Evolutionary conservation across 805 yeast genomes (phyloP).

Genomic region (Lachancea meyersii): DNA sequence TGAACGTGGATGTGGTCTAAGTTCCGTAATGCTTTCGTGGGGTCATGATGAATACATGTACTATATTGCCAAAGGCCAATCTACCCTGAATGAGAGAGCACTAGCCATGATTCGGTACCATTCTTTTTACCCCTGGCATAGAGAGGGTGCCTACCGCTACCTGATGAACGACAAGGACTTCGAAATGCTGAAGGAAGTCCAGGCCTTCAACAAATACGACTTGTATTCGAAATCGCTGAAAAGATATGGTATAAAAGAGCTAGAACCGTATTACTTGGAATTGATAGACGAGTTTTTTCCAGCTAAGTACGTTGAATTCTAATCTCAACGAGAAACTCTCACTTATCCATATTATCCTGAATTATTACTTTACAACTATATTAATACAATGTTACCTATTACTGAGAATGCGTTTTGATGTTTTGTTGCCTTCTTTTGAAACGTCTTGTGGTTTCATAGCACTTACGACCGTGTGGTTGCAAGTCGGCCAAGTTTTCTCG

Average conservation of each 20-base stretch:
- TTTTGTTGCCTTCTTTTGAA: not conserved
- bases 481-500: not conserved
- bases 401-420: not conserved
- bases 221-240: constrained; percentile 55
- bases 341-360: not conserved
- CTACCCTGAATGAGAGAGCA: constrained; percentile 58
- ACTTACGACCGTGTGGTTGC: not conserved
- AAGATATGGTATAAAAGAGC: constrained; percentile 42
- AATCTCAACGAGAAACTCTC: constrained; percentile 7
- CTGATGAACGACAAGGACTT: constrained; percentile 59
- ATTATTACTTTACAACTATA: constrained; percentile 6
- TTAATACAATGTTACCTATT: constrained; percentile 6
- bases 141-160: constrained; percentile 58
- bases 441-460: not conserved
- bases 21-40: constrained; percentile 68
- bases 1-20: constrained; percentile 57
- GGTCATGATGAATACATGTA: constrained; percentile 79
- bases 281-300: constrained; percentile 67
- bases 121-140: constrained; percentile 73
- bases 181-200: constrained; percentile 55
- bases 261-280: constrained; percentile 54
- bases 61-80: constrained; percentile 59
- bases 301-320: constrained; percentile 48
- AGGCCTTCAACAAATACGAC: constrained; percentile 63
- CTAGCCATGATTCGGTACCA: constrained; percentile 72